These are phyloP conservation scores for Lichtheimia hyalospora DNA, from an alignment of 371 early-diverging fungal genomes.

Conservation along the genomic window DNA sequence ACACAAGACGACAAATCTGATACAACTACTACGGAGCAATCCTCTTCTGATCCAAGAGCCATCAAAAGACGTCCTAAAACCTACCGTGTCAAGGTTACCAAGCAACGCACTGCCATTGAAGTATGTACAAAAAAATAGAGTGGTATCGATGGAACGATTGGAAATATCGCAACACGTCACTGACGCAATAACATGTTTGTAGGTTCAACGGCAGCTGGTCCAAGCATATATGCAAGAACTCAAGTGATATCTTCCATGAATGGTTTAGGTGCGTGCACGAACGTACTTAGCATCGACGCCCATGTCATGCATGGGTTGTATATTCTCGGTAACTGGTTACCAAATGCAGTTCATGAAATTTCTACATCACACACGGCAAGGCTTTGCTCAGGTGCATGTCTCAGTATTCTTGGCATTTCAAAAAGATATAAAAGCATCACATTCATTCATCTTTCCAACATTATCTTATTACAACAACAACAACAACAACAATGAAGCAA, in stretches of 20 bases:
- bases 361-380: too few species aligned
- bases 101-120: slow-evolving; percentile 7
- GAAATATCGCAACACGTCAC: background rate
- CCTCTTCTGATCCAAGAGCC: slow-evolving; percentile 3
- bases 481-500: too few species aligned
- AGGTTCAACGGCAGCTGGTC: slow-evolving; percentile 11
- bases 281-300: too few species aligned
- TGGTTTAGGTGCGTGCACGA: too few species aligned
- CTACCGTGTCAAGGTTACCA: slow-evolving; percentile 10
- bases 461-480: too few species aligned
- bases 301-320: too few species aligned
- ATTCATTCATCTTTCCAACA: too few species aligned
- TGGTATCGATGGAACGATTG: background rate
- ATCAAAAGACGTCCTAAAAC: slow-evolving; percentile 8
- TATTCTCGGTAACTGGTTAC: too few species aligned
- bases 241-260: background rate
- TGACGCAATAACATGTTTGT: background rate
- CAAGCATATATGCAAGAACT: slow-evolving; percentile 14
- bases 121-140: background rate
- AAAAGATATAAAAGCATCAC: too few species aligned
- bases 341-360: too few species aligned
- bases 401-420: too few species aligned
- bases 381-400: too few species aligned
- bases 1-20: background rate
- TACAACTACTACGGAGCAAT: background rate